phyloP scores from a whole-genome alignment of 805 yeast species.

The Scheffersomyces ergatensis region DNA sequence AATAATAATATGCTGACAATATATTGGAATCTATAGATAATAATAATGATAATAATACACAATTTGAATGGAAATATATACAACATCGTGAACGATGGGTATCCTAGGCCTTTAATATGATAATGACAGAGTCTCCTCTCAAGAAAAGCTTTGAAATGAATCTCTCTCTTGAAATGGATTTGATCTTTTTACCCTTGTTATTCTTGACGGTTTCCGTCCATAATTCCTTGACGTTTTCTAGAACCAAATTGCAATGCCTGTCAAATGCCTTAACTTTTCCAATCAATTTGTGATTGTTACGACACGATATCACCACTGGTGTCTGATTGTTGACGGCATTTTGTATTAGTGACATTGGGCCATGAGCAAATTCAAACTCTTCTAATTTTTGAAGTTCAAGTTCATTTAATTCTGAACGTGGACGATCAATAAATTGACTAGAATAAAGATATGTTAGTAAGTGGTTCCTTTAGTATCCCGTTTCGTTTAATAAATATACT shows the following conservation, averaged over 20 bases:
- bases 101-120: constrained; percentile 53
- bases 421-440: constrained; percentile 69
- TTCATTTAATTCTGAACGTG: constrained; percentile 76
- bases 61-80: no score
- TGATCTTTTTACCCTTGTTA: constrained; percentile 69
- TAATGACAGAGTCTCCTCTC: constrained; percentile 93
- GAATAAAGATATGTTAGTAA: constrained; percentile 24
- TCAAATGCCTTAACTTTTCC: constrained; percentile 94
- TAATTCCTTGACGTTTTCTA: constrained; percentile 88
- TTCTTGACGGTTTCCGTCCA: constrained; percentile 66
- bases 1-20: no score
- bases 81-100: no score
- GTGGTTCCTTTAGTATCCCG: background rate
- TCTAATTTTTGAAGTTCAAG: constrained; percentile 78
- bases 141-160: constrained; percentile 86
- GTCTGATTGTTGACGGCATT: constrained; percentile 72
- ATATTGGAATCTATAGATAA: no score
- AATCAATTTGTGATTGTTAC: constrained; percentile 90
- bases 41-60: no score
- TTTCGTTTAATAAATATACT: background rate
- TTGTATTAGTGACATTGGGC: constrained; percentile 88
- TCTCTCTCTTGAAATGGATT: constrained; percentile 61
- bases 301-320: constrained; percentile 80
- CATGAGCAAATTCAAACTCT: constrained; percentile 83
- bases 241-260: constrained; percentile 89